phyloP scores from a whole-genome alignment of 768 basidiomycete genomes.

The Mycena albidolilacea region DNA sequence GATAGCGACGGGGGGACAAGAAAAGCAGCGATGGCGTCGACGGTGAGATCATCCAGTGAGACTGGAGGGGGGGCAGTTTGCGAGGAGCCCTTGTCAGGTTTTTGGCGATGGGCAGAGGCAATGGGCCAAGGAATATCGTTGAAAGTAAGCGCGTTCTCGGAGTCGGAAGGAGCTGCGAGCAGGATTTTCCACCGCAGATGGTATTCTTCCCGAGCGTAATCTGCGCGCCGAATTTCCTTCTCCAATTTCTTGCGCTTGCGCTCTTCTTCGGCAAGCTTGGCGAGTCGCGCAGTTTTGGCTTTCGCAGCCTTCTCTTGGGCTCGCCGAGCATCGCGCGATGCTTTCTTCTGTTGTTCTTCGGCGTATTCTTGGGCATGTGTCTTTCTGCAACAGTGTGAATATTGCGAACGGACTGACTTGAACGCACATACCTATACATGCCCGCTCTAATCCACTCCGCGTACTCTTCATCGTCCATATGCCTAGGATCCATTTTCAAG shows the following conservation, averaged over 20 bases:
- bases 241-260: conserved; percentile 64
- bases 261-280: conserved; percentile 67
- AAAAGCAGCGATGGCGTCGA: conserved; percentile 70
- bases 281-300: conserved; percentile 67
- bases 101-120: conserved; percentile 51
- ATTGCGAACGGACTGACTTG: conserved; percentile 14
- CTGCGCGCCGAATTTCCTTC: conserved; percentile 58
- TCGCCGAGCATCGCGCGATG: conserved; percentile 64
- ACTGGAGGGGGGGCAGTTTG: conserved; percentile 38
- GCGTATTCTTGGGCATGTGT: conserved; percentile 78
- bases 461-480: conserved; percentile 91
- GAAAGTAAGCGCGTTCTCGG: conserved; percentile 57
- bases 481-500: conserved; percentile 58
- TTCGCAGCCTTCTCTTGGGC: conserved; percentile 69
- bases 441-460: conserved; percentile 88
- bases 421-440: conserved; percentile 79
- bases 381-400: conserved; percentile 59
- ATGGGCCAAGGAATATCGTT: conserved; percentile 85
- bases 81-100: conserved; percentile 35
- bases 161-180: conserved; percentile 47
- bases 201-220: conserved; percentile 67
- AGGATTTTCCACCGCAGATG: conserved; percentile 71
- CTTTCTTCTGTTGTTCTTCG: conserved; percentile 71
- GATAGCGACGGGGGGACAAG: conserved; percentile 55
- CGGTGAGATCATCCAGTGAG: conserved; percentile 66